Percentiles rank a stretch among this genome's conserved stretches.
Conservation (phyloP, 2,329 filamentous ascomycete genomes). For the Fusarium camptoceras region DNA sequence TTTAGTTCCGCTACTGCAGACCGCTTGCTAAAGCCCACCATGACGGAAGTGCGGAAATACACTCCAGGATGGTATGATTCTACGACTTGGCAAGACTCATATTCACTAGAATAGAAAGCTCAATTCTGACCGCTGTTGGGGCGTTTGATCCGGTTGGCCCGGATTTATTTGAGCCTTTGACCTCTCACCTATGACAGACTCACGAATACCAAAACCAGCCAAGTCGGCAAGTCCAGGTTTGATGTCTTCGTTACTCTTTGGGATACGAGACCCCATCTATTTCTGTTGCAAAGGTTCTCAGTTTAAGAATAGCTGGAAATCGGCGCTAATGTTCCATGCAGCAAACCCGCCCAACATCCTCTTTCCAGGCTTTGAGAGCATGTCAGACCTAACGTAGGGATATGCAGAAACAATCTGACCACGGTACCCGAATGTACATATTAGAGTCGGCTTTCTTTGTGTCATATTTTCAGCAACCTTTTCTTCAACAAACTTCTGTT, state of each 20-base stretch:
- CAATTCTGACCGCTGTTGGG: neutral
- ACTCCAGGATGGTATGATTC: neutral
- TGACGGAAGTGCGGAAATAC: neutral
- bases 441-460: neutral
- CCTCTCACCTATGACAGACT: neutral
- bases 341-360: neutral
- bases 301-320: neutral
- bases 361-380: rapidly evolving
- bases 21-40: neutral
- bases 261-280: neutral
- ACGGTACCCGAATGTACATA: neutral
- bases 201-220: neutral
- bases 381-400: neutral
- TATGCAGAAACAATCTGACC: neutral
- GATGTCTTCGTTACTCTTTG: neutral
- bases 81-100: neutral
- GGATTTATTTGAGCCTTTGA: neutral
- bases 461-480: no score
- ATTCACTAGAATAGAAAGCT: neutral
- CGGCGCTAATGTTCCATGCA: neutral
- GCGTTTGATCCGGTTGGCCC: neutral
- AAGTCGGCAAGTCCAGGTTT: neutral
- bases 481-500: no score
- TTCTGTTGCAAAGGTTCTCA: neutral
- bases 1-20: neutral